Conservation (phyloP, 805 yeast genomes). For the Wickerhamiella nectarea region DNA sequence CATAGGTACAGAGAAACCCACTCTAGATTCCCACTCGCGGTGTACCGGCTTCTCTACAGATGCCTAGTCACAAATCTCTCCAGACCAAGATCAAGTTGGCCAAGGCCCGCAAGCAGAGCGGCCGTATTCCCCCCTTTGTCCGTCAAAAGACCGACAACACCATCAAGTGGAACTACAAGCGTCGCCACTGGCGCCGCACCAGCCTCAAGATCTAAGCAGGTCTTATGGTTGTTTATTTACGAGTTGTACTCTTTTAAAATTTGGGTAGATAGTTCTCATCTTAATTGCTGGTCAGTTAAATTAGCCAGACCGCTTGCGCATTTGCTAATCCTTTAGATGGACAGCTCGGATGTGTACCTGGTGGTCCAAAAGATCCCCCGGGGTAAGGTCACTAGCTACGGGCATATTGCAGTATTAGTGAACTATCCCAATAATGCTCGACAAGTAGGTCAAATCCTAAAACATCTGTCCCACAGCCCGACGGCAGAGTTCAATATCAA, state of each 20-base stretch:
- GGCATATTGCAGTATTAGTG: slow-evolving; percentile 55
- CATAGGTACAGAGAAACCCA: neutral
- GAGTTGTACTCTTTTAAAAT: slow-evolving; percentile 2
- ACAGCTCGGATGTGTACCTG: slow-evolving; percentile 34
- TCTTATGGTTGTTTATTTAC: slow-evolving; percentile 6
- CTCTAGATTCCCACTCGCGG: slow-evolving; percentile 3
- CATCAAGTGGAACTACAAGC: slow-evolving; percentile 84
- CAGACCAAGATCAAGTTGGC: slow-evolving; percentile 97
- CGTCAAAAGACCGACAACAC: slow-evolving; percentile 96
- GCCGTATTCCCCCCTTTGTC: slow-evolving; percentile 99
- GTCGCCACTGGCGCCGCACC: slow-evolving; percentile 99
- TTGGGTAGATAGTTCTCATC: slow-evolving; percentile 5
- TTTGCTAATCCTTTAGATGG: neutral
- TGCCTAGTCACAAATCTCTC: slow-evolving; percentile 69
- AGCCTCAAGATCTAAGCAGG: slow-evolving; percentile 80
- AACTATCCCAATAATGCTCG: slow-evolving; percentile 54
- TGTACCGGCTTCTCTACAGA: slow-evolving; percentile 5
- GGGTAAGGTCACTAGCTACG: slow-evolving; percentile 59
- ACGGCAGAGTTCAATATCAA: slow-evolving; percentile 22
- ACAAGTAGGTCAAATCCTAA: slow-evolving; percentile 61
- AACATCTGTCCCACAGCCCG: slow-evolving; percentile 31
- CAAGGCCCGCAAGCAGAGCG: slow-evolving; percentile 97
- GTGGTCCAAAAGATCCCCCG: slow-evolving; percentile 41
- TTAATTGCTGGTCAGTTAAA: neutral
- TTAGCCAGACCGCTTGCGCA: neutral